phyloP scores from a whole-genome alignment of 805 yeast genomes.

The Candida maris region DNA sequence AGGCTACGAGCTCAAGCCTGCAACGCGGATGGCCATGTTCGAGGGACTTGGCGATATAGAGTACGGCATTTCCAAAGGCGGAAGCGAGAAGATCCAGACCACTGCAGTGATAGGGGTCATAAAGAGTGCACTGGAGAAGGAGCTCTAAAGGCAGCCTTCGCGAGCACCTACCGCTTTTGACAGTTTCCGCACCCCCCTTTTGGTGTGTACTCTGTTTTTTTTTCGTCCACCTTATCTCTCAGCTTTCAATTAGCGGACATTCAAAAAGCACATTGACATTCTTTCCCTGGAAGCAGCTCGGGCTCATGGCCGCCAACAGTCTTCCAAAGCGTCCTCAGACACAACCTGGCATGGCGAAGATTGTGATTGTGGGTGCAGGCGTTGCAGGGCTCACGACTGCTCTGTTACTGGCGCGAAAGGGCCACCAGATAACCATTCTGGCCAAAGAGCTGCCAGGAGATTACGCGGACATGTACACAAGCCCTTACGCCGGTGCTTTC shows the following conservation, averaged over 20 bases:
- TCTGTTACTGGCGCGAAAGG: conserved; percentile 39
- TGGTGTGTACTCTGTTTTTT: too few relatives aligned
- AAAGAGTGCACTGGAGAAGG: conserved; percentile 58
- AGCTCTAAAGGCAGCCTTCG: conserved; percentile 20
- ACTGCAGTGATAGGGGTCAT: conserved; percentile 88
- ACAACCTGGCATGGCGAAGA: conserved; percentile 16
- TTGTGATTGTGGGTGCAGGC: conserved; percentile 41
- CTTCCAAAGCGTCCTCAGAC: too few relatives aligned
- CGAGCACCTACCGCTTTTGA: background rate
- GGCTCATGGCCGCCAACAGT: too few relatives aligned
- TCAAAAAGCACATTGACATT: too few relatives aligned
- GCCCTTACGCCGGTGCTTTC: conserved; percentile 49
- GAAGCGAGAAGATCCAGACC: conserved; percentile 83
- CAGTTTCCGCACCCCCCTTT: too few relatives aligned
- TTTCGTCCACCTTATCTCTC: too few relatives aligned
- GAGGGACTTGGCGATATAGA: conserved; percentile 82
- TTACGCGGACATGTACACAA: conserved; percentile 39
- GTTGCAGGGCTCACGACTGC: conserved; percentile 58
- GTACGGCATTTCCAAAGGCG: conserved; percentile 88
- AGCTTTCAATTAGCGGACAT: too few relatives aligned
- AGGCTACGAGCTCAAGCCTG: conserved; percentile 58
- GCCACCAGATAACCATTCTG: conserved; percentile 43
- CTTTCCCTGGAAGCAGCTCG: too few relatives aligned
- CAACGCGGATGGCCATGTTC: conserved; percentile 60
- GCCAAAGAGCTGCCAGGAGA: conserved; percentile 41